Base-by-base conservation (phyloP, 2,329 filamentous ascomycete species). In the Ophiostoma piceae region DNA sequence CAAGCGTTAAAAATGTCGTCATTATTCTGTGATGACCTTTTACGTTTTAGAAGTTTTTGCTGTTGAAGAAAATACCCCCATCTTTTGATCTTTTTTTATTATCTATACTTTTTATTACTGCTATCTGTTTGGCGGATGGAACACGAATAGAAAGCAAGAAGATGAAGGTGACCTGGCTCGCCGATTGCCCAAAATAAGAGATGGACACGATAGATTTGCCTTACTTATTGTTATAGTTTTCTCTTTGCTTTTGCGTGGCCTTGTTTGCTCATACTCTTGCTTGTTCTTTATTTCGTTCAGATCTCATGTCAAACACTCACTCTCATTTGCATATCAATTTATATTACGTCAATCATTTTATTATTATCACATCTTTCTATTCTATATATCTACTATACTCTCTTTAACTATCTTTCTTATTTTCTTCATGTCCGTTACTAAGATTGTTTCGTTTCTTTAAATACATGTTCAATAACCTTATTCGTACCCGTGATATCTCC, bases 1-100 rank as follows among this genome's bases (percentile, higher is more conserved):
- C 70, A 76, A 76, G 67, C 76, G 80, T n/a, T 74, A 71, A 65
- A n/a, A 60, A 29, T 29, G 57, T 16, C 4, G 9, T 29, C 7
- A 29, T 4, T 12, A 12, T 60, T 60, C 26, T 29, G 26, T 29
- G 16, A 32, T 32, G 22, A 8, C 26, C 14, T 12, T 16, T 62
- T 29, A 64, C 29, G 29, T 35, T 35, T 32, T 62, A 14, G 7
- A n/a, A 39, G 16, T 19, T 22, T 22, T 37, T 37, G 62, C n/a
- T 22, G 32, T 65, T 35, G 60, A 65, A 65, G 19, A 39, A 65
- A 65, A 65, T 65, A 65, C 62, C 62, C 62, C 14, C 14, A 47
- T 47, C 43, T 47, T 47, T 47, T 47, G 16, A n/a, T 12, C 26
- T 16, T 22, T 57, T 41, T n/a, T 65, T 39, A 12, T 65, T 65